phyloP scores from a whole-genome alignment of 139 green algal species.

The Micromonas pusilla region DNA sequence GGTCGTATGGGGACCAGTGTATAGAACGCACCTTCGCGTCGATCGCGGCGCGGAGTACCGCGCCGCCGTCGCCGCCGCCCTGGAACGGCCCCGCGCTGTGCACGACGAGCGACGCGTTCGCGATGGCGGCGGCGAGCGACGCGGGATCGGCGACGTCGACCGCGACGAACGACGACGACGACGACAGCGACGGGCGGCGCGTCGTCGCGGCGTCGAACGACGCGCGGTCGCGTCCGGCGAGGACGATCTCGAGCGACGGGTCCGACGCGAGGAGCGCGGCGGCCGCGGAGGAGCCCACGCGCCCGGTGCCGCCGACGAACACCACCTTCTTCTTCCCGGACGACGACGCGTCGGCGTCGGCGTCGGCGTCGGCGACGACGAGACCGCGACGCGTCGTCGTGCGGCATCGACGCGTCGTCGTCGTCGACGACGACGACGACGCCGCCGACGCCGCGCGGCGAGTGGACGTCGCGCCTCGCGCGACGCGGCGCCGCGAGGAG shows the following conservation, averaged over 20 bases:
- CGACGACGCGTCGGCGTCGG: background rate
- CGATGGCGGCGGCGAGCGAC: background rate
- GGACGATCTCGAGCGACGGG: slow-evolving; percentile 44
- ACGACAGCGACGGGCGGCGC: background rate
- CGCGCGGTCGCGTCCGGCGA: slow-evolving; percentile 31
- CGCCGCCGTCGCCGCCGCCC: slow-evolving; percentile 37
- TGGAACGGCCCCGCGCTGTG: slow-evolving; percentile 93
- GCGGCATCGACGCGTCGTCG: no score
- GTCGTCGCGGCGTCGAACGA: background rate
- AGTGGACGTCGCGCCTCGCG: no score
- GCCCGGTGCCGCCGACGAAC: slow-evolving; percentile 69
- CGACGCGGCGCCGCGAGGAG: no score
- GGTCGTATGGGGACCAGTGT: no score
- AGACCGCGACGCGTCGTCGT: background rate
- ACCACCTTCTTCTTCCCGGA: slow-evolving; percentile 35
- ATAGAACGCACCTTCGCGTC: no score
- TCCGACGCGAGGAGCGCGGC: slow-evolving; percentile 52
- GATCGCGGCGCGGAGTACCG: slow-evolving; percentile 73
- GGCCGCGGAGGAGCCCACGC: slow-evolving; percentile 72
- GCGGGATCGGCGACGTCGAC: background rate
- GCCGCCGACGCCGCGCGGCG: no score
- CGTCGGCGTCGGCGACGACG: background rate
- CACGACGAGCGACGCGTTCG: slow-evolving; percentile 60
- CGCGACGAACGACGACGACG: background rate
- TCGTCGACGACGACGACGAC: no score